Base-by-base conservation (phyloP, 2,329 filamentous ascomycete species). In the Trichoderma sp. region DNA sequence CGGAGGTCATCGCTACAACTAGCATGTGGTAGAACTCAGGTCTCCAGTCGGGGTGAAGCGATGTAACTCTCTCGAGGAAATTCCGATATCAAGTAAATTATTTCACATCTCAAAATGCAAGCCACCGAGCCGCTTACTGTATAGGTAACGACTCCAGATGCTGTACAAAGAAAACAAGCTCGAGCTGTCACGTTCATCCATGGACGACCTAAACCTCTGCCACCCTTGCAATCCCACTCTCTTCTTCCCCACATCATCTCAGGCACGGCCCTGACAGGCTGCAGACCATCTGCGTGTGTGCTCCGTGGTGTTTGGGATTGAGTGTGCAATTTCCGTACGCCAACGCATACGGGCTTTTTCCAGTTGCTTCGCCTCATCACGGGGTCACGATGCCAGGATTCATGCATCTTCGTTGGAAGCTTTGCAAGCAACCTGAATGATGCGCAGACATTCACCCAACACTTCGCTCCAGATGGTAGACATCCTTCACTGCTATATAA, bases 271-370 rank as follows among this genome's bases (percentile, higher is more conserved):
- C 60, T 47, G 7, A 44, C 24, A 55, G 28, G 28, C 50, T 55
- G 26, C 50, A 54, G 59, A 24, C 39, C 39, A 26, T 47, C 26
- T 55, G 39, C 48, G 26, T 28, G 50, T 24, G 44, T 21, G 34
- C 58, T 54, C 39, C 48, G 50, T 63, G n/a, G 15, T 63, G 60
- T 63, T 44, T 63, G 60, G 54, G 28, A 50, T 55, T 63, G 21
- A 63, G 60, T 47, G 34, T 12, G 50, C 60, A 63, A 63, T 63
- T 63, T 63, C 60, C 48, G 48, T 62, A 15, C 14, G 39, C 51
- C 59, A 54, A 45, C 48, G 48, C 50, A 47, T 47, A 63, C 60
- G 60, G 28, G 30, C 34, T 3, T 63, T 50, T 21, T 7, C 34
- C 14, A 47, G 41, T 55, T 47, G 60, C 50, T 63, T 63, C 60